Conservation (phyloP, 768 basidiomycete genomes). For the Suillus hirtellus region DNA sequence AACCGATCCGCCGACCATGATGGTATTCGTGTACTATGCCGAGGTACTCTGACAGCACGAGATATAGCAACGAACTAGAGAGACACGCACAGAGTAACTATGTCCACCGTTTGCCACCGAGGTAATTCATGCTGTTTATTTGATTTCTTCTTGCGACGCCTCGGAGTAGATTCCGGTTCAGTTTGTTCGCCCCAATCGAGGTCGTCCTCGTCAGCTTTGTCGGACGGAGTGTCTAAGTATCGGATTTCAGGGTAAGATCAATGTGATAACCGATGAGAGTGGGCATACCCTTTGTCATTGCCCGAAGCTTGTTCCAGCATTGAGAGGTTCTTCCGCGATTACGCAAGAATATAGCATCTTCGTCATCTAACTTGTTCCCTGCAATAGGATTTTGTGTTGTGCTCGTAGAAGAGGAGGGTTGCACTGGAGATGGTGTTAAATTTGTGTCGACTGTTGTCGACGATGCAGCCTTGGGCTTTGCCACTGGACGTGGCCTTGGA, state of each 20-base stretch:
- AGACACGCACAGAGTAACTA: constrained; percentile 42
- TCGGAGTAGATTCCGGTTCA: constrained; percentile 23
- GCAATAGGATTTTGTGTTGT: constrained; percentile 9
- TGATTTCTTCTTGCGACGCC: constrained; percentile 41
- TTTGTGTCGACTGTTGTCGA: constrained; percentile 16
- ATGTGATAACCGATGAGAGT: not conserved
- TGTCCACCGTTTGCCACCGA: constrained; percentile 45
- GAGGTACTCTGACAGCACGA: constrained; percentile 2
- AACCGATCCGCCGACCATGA: not conserved
- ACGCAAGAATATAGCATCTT: constrained; percentile 69
- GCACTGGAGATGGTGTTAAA: constrained; percentile 1
- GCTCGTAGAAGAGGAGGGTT: constrained; percentile 19
- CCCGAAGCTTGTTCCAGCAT: constrained; percentile 61
- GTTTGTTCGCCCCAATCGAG: constrained; percentile 21
- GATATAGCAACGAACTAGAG: not conserved
- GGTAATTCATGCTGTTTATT: constrained; percentile 33
- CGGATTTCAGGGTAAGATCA: not conserved
- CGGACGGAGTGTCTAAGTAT: constrained; percentile 24
- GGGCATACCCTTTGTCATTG: constrained; percentile 52
- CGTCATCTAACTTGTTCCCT: constrained; percentile 41
- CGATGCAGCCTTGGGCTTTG: constrained; percentile 23
- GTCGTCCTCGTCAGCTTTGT: constrained; percentile 23
- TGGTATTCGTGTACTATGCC: constrained; percentile 3
- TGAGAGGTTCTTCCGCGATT: constrained; percentile 58
- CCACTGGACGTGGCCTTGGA: constrained; percentile 53